phyloP scores from a whole-genome alignment of 768 basidiomycete genomes.

The Mycena amicta region DNA sequence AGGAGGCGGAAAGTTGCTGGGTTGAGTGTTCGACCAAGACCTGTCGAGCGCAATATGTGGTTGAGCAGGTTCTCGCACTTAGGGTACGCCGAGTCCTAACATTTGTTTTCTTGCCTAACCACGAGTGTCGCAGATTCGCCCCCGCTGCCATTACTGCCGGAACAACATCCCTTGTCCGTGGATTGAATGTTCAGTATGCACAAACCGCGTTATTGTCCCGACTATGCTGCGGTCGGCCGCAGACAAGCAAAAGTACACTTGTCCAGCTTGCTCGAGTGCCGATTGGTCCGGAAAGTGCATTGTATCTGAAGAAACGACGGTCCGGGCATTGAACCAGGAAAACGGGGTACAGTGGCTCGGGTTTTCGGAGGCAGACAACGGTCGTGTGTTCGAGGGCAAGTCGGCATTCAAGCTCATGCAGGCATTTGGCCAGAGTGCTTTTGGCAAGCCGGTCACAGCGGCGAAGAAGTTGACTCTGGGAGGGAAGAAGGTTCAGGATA shows the following conservation, averaged over 20 bases:
- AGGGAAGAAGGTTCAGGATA: conserved; percentile 19
- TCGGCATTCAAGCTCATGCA: conserved; percentile 33
- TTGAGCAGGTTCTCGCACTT: conserved; percentile 6
- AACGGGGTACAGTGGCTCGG: conserved; percentile 31
- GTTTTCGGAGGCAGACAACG: conserved; percentile 2
- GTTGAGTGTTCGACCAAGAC: conserved; percentile 26
- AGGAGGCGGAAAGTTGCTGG: conserved; percentile 29
- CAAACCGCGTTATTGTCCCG: conserved; percentile 30
- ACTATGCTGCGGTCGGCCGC: conserved; percentile 8
- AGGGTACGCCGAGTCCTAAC: not conserved
- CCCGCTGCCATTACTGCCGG: conserved; percentile 31
- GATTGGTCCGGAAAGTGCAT: conserved; percentile 8
- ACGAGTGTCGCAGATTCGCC: conserved; percentile 22
- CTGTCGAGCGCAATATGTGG: conserved; percentile 28
- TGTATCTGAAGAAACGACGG: conserved; percentile 18
- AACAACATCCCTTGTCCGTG: conserved; percentile 24
- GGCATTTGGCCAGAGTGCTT: conserved; percentile 21
- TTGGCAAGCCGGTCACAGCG: conserved; percentile 10
- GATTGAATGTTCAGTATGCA: conserved; percentile 26
- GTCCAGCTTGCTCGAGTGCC: conserved; percentile 24
- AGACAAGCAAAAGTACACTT: conserved; percentile 15
- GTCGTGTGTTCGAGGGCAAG: conserved; percentile 22
- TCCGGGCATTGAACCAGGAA: conserved; percentile 18
- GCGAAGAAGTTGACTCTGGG: conserved; percentile 4
- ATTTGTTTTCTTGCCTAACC: not conserved